Base-by-base conservation (phyloP, 2,329 filamentous ascomycete genomes). In the Diaporthe sp. region DNA sequence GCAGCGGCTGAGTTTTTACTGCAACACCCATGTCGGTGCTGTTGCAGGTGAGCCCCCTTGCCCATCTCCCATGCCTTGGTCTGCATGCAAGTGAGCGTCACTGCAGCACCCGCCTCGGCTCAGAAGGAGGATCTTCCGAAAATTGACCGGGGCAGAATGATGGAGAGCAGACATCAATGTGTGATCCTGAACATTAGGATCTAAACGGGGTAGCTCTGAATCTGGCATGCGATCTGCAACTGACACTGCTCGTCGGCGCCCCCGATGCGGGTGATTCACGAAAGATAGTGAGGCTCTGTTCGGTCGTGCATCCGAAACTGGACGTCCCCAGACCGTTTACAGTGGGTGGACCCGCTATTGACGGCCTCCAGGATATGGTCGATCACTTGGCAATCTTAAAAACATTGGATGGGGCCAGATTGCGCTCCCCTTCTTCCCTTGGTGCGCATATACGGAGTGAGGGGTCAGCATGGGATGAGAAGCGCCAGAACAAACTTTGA, bases 361-460 rank as follows among this genome's bases (percentile, higher is more conserved):
- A 66, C 30, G 63, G 63, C 30, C 63, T 19, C 63, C 51, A 19
- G 63, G 63, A 27, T 66, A n/a, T 66, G 12, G 63, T 66, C 63
- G 63, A 66, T 66, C 63, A 35, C 63, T 66, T 66, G 63, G 63
- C 63, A 66, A 66, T 66, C 44, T 66, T 51, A 66, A 51, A 51
- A 66, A 66, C 44, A 66, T 51, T 27, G 44, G 44, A 37, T 27
- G 30, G 30, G 10, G 35, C 13, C 42, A 35, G 42, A 35, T 13
- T 44, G 30, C 5, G 2, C 27, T n/a, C 42, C 30, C 6, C 22
- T 5, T 25, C 6, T 50, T 51, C 39, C 39, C 39, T 42, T 44
- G n/a, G n/a, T n/a, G 37, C 37, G 42, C 17, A 1, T 44, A 17
- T 44, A 17, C 6, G 15, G 42, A 17, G 15, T 17, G 42, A 44